Conservation (phyloP, 352 stramenopile genomes). For the Blastocystis sp. region DNA sequence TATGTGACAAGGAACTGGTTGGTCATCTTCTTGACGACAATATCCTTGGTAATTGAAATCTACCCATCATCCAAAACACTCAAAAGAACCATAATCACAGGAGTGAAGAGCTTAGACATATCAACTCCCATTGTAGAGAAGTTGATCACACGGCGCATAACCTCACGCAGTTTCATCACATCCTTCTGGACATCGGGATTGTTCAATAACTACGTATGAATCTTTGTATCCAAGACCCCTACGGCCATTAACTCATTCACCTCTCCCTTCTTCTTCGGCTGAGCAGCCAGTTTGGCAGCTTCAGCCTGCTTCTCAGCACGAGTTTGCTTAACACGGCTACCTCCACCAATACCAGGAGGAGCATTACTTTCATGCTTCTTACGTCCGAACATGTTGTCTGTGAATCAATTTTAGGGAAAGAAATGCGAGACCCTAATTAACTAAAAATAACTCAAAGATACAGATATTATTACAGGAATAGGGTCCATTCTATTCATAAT, state of each 20-base stretch:
- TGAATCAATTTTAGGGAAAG: not conserved
- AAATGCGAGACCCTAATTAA: not conserved
- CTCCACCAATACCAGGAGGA: slow-evolving; percentile 68
- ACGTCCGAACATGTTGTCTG: slow-evolving; percentile 47
- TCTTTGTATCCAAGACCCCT: not conserved
- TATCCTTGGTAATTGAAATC: slow-evolving; percentile 86
- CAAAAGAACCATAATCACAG: slow-evolving; percentile 90
- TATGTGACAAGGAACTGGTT: slow-evolving; percentile 99
- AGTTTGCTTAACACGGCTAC: slow-evolving; percentile 63
- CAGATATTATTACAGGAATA: slow-evolving; percentile 9
- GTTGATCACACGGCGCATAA: slow-evolving; percentile 99
- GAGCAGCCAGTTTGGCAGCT: slow-evolving; percentile 37
- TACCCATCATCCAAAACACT: not conserved
- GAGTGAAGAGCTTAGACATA: slow-evolving; percentile 95
- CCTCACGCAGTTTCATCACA: slow-evolving; percentile 92
- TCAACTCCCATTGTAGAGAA: slow-evolving; percentile 99
- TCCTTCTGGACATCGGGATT: slow-evolving; percentile 93
- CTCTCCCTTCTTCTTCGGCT: slow-evolving; percentile 85
- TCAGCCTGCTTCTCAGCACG: slow-evolving; percentile 66
- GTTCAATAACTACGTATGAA: slow-evolving; percentile 80
- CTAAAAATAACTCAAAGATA: not conserved
- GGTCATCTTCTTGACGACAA: slow-evolving; percentile 99
- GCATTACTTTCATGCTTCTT: slow-evolving; percentile 67
- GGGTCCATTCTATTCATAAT: not conserved
- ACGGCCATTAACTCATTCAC: slow-evolving; percentile 85